Evolutionary conservation across 805 yeast genomes (phyloP).

Genomic region (Suhomyces prunicola): DNA sequence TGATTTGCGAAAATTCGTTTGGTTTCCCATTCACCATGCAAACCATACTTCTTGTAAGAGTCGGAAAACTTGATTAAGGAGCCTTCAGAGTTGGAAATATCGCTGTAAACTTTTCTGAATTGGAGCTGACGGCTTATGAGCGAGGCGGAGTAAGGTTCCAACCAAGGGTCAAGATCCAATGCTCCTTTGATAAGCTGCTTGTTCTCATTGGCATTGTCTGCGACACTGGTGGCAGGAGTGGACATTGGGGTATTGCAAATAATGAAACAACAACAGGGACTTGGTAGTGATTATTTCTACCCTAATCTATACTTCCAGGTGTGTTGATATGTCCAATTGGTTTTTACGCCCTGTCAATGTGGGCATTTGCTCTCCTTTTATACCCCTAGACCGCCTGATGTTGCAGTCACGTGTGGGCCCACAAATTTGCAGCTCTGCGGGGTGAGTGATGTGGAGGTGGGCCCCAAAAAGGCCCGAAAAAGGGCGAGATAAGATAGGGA

Average conservation of each 20-base stretch:
- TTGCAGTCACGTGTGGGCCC: neutral
- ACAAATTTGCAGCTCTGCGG: slow-evolving; percentile 1
- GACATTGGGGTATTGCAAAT: neutral
- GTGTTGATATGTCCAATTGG: neutral
- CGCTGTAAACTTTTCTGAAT: slow-evolving; percentile 61
- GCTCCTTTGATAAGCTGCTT: slow-evolving; percentile 46
- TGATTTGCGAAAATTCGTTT: slow-evolving; percentile 65
- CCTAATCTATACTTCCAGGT: neutral
- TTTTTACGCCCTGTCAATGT: neutral
- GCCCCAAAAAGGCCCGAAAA: neutral
- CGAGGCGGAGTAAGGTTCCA: slow-evolving; percentile 71
- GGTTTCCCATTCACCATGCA: slow-evolving; percentile 55
- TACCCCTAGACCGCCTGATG: neutral
- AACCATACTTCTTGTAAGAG: slow-evolving; percentile 73
- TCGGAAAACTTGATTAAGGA: slow-evolving; percentile 63
- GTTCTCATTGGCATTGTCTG: neutral
- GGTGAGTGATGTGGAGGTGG: neutral
- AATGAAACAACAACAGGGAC: neutral
- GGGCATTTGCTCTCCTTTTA: neutral
- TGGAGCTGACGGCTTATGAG: slow-evolving; percentile 63
- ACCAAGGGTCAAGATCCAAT: slow-evolving; percentile 79
- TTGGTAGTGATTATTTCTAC: neutral
- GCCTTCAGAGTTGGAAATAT: slow-evolving; percentile 57
- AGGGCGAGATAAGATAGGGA: neutral
- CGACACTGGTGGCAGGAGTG: neutral